These are phyloP conservation scores for Trichophyton mentagrophytes DNA, from an alignment of 2,329 filamentous ascomycete species.

Conservation along the genomic window DNA sequence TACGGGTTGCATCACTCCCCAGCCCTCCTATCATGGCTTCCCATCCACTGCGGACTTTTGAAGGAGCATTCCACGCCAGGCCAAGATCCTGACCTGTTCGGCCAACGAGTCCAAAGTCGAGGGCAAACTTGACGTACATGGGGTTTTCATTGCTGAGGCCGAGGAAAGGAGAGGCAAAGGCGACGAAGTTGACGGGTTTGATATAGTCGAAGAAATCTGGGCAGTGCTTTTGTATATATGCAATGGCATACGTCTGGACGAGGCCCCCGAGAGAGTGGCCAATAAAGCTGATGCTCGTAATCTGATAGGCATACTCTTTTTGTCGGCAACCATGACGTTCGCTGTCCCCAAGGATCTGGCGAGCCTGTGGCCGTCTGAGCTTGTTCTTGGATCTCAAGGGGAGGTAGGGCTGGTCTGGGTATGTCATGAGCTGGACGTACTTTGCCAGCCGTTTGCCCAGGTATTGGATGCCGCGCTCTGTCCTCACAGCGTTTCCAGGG, in stretches of 20 bases:
- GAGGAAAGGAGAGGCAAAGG: slow-evolving; percentile 74
- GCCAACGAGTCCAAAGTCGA: slow-evolving; percentile 94
- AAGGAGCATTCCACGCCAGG: slow-evolving; percentile 84
- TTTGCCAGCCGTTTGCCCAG: slow-evolving; percentile 87
- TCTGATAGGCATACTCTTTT: slow-evolving; percentile 52
- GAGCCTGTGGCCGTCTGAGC: slow-evolving; percentile 34
- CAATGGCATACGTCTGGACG: slow-evolving; percentile 85
- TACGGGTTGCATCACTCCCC: slow-evolving; percentile 46
- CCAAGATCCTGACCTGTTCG: slow-evolving; percentile 90
- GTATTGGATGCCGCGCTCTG: slow-evolving; percentile 92
- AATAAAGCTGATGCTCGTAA: slow-evolving; percentile 91
- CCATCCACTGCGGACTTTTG: slow-evolving; percentile 74
- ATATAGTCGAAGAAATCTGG: slow-evolving; percentile 81
- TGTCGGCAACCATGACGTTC: slow-evolving; percentile 10
- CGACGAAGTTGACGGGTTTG: slow-evolving; percentile 78
- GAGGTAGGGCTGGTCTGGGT: slow-evolving; percentile 81
- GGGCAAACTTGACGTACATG: slow-evolving; percentile 88
- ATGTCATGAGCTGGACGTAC: slow-evolving; percentile 79
- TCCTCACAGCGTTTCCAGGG: slow-evolving; percentile 76
- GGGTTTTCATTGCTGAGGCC: slow-evolving; percentile 96
- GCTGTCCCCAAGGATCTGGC: slow-evolving; percentile 33
- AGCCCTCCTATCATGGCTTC: slow-evolving; percentile 73
- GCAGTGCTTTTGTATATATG: slow-evolving; percentile 93
- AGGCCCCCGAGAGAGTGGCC: slow-evolving; percentile 83
- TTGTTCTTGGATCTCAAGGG: slow-evolving; percentile 40